A percentile compares a stretch with the other conserved stretches of the same genome.
These are phyloP conservation scores for Rhizophagus sp. DNA, from an alignment of 192 early-diverging fungal species.

Conservation along the genomic window DNA sequence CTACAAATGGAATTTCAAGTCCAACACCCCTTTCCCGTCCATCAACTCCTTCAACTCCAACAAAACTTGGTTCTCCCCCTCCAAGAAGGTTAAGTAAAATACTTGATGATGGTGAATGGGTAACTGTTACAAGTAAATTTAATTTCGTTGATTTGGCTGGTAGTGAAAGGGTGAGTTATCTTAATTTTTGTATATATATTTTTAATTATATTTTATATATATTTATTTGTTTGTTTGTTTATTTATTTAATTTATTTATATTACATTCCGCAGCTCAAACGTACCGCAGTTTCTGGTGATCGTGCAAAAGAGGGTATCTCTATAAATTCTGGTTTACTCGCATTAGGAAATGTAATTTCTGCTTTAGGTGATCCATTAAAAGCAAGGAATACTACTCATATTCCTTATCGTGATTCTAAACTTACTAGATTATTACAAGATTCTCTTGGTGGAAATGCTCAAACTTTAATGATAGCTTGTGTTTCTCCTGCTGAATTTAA, in stretches of 20 bases:
- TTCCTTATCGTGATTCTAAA: conserved; percentile 98
- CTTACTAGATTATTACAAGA: conserved; percentile 96
- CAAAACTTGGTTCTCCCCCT: conserved; percentile 8
- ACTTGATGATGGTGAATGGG: conserved; percentile 56
- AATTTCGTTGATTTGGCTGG: conserved; percentile 99
- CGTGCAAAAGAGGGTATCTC: conserved; percentile 94
- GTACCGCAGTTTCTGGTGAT: conserved; percentile 90
- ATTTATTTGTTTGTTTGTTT: too few species aligned
- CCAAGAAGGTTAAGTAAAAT: conserved; percentile 27
- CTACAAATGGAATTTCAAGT: conserved; percentile 37
- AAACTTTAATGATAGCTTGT: conserved; percentile 95
- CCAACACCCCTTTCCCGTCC: conserved; percentile 25
- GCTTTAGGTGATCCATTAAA: conserved; percentile 81
- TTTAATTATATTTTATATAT: neutral
- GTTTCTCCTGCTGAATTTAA: conserved; percentile 86
- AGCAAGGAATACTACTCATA: conserved; percentile 61
- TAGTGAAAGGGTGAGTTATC: conserved; percentile 70
- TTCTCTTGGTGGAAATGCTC: conserved; percentile 91
- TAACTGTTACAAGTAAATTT: conserved; percentile 83
- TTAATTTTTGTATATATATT: neutral
- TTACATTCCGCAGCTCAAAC: conserved; percentile 62
- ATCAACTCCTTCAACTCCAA: conserved; percentile 26
- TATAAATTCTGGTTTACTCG: conserved; percentile 94
- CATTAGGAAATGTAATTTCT: conserved; percentile 98
- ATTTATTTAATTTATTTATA: too few species aligned